These are phyloP conservation scores for Zasmidium angulare DNA, from an alignment of 2,329 filamentous ascomycete genomes.

Conservation along the genomic window DNA sequence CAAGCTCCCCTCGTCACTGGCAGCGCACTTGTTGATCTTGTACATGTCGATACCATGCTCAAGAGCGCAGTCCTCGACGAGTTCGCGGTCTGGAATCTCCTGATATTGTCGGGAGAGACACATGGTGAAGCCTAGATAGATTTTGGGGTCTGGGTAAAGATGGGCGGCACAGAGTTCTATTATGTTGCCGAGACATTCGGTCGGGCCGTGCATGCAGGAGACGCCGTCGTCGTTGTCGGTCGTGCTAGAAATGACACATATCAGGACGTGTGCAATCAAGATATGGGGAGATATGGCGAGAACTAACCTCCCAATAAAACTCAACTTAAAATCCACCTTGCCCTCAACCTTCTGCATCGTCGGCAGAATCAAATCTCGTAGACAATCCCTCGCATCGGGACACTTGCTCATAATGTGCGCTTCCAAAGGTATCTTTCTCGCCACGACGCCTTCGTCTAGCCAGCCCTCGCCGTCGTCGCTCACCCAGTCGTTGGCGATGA, in stretches of 20 bases:
- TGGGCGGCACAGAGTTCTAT: constrained; percentile 86
- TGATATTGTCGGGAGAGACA: constrained; percentile 77
- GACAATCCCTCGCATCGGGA: constrained; percentile 82
- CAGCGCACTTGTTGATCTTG: constrained; percentile 77
- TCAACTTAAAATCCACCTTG: constrained; percentile 88
- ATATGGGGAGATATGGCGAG: background rate
- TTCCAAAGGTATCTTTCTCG: constrained; percentile 74
- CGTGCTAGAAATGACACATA: constrained; percentile 48
- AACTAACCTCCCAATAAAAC: constrained; percentile 71
- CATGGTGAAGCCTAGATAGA: constrained; percentile 84
- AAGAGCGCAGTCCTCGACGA: constrained; percentile 83
- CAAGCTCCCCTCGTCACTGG: constrained; percentile 70
- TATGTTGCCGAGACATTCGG: constrained; percentile 92
- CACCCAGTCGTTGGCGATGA: constrained; percentile 26
- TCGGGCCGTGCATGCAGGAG: constrained; percentile 82
- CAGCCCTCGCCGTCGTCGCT: constrained; percentile 26
- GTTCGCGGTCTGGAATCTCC: constrained; percentile 72
- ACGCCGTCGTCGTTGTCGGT: constrained; percentile 76
- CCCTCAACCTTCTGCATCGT: constrained; percentile 78
- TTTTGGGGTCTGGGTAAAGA: constrained; percentile 81
- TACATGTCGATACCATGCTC: constrained; percentile 87
- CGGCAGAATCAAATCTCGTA: constrained; percentile 77
- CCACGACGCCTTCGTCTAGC: constrained; percentile 13
- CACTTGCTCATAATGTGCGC: constrained; percentile 96
- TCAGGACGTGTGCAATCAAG: background rate